Conservation (phyloP, 139 green algal genomes). For the Zygnema circumcarinatum region DNA sequence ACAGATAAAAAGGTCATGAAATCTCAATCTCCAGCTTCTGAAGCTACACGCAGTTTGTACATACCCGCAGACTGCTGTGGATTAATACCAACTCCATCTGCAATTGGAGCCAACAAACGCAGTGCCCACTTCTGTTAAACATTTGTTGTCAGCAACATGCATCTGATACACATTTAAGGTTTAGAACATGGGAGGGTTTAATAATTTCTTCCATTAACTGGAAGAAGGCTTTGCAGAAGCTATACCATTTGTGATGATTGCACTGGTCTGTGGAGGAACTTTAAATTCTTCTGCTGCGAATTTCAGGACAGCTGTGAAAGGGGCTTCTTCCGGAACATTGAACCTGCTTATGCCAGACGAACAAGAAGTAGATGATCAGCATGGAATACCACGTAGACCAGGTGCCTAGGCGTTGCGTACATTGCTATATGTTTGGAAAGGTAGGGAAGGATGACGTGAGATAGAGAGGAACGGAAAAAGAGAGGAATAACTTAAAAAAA, state of each 20-base stretch:
- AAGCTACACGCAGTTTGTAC: no score
- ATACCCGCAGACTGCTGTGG: slow-evolving; percentile 81
- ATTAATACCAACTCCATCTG: slow-evolving; percentile 97
- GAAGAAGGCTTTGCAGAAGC: background rate
- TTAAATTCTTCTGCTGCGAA: slow-evolving; percentile 93
- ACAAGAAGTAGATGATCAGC: background rate
- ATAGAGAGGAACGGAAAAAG: no score
- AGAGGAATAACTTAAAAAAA: no score
- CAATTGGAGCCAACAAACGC: background rate
- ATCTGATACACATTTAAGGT: background rate
- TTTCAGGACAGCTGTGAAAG: slow-evolving; percentile 96
- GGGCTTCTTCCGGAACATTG: slow-evolving; percentile 92
- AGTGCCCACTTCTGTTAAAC: background rate
- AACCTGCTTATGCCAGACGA: slow-evolving; percentile 83
- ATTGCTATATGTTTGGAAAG: background rate
- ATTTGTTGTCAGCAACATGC: background rate
- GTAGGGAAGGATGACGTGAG: background rate
- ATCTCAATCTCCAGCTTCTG: no score
- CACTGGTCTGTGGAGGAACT: slow-evolving; percentile 71
- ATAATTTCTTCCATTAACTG: background rate
- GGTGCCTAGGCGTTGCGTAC: background rate
- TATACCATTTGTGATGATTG: slow-evolving; percentile 95
- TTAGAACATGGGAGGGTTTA: background rate
- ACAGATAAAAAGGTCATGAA: no score
- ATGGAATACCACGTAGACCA: background rate